Conservation (phyloP, 257 asterid species). For the Solanum pennellii region DNA sequence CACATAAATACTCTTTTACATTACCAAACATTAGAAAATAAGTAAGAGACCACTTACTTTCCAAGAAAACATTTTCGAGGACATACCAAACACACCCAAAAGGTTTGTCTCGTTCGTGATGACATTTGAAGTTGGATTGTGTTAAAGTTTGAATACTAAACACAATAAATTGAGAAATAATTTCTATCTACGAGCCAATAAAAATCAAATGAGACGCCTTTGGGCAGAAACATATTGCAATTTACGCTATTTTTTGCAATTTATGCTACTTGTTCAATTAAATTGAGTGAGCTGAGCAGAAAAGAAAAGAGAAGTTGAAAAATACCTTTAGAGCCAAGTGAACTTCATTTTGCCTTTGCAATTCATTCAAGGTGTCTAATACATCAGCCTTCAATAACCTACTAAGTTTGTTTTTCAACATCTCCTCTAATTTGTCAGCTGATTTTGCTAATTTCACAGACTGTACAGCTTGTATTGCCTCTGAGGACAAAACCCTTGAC, state of each 20-base stretch:
- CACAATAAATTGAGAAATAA: not conserved
- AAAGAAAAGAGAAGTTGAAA: not conserved
- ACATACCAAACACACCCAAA: not conserved
- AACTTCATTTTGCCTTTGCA: slow-evolving; percentile 63
- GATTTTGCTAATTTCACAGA: slow-evolving; percentile 54
- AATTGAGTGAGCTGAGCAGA: not conserved
- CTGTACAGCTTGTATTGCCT: slow-evolving; percentile 71
- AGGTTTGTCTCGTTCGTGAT: not conserved
- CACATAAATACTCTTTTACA: not conserved
- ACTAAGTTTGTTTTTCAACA: slow-evolving; percentile 29
- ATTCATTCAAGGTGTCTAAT: slow-evolving; percentile 44
- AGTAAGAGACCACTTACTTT: not conserved
- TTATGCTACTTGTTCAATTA: not conserved
- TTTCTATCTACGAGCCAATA: not conserved
- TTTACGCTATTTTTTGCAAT: too few relatives aligned
- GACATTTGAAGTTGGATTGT: not conserved
- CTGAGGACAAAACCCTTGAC: slow-evolving; percentile 53
- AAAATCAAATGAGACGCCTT: not conserved
- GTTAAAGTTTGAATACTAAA: not conserved
- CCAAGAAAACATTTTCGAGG: not conserved
- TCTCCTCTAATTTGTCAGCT: slow-evolving; percentile 27
- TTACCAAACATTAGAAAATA: not conserved
- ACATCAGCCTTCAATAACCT: slow-evolving; percentile 69
- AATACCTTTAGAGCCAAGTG: slow-evolving; percentile 45
- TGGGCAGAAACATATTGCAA: not conserved